phyloP scores from a whole-genome alignment of 1,139 yeast genomes.

The Diutina ranongensis region DNA sequence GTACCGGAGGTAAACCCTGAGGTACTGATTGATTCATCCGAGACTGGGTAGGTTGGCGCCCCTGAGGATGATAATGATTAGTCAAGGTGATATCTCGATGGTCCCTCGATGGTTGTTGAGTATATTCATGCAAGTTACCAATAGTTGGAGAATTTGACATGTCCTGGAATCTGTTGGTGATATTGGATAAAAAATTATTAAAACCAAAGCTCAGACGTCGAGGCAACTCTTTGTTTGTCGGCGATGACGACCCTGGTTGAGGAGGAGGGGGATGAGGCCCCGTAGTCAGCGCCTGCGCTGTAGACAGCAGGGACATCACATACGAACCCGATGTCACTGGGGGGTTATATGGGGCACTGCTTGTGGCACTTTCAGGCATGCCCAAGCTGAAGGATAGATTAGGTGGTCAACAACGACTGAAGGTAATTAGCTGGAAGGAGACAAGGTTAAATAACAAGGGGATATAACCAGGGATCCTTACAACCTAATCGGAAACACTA shows the following conservation, averaged over 20 bases:
- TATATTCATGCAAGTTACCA: not conserved
- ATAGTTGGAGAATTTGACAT: constrained; percentile 3
- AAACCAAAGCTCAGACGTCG: constrained; percentile 4
- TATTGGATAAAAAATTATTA: not conserved
- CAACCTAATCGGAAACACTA: not conserved
- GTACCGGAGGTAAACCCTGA: no score
- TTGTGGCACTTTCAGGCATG: constrained; percentile 4
- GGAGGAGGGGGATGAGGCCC: not conserved
- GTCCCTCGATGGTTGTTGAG: not conserved
- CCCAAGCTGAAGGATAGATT: not conserved
- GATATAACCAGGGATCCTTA: no score
- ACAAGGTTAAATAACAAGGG: not conserved
- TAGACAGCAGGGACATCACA: not conserved
- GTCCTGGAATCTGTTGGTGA: constrained; percentile 1
- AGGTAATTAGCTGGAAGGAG: not conserved
- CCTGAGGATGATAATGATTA: not conserved
- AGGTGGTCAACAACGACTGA: not conserved
- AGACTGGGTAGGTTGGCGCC: not conserved
- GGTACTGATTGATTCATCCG: not conserved
- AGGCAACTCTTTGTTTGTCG: not conserved
- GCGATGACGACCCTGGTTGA: not conserved
- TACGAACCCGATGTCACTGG: not conserved
- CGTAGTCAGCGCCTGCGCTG: constrained; percentile 1
- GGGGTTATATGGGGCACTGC: not conserved
- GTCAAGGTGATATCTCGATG: constrained; percentile 4